phyloP scores from a whole-genome alignment of 163 green algal species.

The Scenedesmus sp. region DNA sequence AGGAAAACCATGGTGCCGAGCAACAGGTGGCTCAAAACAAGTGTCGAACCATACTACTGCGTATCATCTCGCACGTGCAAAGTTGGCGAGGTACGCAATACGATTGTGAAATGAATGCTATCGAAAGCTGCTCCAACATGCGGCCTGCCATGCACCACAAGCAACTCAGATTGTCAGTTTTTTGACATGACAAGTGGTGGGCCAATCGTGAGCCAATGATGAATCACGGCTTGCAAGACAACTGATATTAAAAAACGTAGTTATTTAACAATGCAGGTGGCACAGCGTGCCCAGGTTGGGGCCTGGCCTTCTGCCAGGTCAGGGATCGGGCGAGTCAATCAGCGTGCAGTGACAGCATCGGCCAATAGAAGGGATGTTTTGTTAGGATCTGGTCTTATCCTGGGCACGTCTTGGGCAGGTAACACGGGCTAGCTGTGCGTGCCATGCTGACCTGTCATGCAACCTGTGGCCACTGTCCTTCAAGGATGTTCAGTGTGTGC shows the following conservation, averaged over 20 bases:
- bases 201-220: neutral
- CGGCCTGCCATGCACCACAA: neutral
- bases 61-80: neutral
- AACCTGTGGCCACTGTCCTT: neutral
- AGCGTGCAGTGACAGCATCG: neutral
- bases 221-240: neutral
- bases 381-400: neutral
- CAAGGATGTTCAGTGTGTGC: neutral
- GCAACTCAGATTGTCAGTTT: conserved; percentile 7
- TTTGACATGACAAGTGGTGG: conserved; percentile 5
- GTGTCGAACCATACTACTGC: conserved; percentile 4
- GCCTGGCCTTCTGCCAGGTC: neutral
- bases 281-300: neutral
- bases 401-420: neutral
- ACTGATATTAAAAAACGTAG: neutral
- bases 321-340: neutral
- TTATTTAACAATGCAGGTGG: neutral
- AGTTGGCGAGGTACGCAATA: neutral
- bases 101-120: too few relatives aligned
- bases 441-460: neutral
- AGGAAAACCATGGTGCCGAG: neutral
- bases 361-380: neutral
- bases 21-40: neutral
- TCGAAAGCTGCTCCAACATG: neutral
- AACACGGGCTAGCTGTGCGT: neutral